Base-by-base conservation (phyloP, 768 basidiomycete genomes). In the Chlorophyllum brunneum region DNA sequence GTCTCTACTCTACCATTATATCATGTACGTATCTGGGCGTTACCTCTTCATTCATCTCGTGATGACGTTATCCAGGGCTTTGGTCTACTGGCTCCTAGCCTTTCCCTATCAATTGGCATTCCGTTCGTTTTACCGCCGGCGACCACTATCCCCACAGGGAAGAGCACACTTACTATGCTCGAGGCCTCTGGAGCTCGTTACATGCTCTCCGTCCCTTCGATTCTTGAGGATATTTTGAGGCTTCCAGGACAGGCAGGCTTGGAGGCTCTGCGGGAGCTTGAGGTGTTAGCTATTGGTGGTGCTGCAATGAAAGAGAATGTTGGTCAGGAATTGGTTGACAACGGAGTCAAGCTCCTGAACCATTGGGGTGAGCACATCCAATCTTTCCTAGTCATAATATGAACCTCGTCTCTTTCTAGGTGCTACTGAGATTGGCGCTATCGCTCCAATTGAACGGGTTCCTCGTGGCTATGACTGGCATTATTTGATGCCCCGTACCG, bases 1-100 rank as follows among this genome's bases (percentile, higher is more conserved):
- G 67, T 71, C 2, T 72, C 71, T 2, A 71, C 69, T 9, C 56
- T 73, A 5, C 72, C 71, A 13, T 54, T 74, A 6, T 73, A 71
- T 53, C 72, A 73, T 55, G 70, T 72, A 39, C 34, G 67, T 62
- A 33, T 29, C 11, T 26, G n/a, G n/a, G n/a, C 5, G 30, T 23
- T 16, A 38, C 5, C 9, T 23, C 18, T 27, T 11, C 6, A 15
- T 22, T 26, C 5, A 15, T 23, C 3, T 40, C 27, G 26, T 18
- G 23, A 22, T 45, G 7, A 27, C 5, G 4, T 11, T 0, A 13
- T 50, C 27, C 24, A 71, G 70, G 68, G 70, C 2, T 74, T 70
- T 54, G 71, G 72, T n/a, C 59, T 54, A 71, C 26, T 53, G 51
- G 70, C 70, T 5, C 67, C 69, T 0, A 55, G 56, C 13, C 60